Evolutionary conservation across 257 asterid species (phyloP).

Genomic region (Solanum gandarillasii): DNA sequence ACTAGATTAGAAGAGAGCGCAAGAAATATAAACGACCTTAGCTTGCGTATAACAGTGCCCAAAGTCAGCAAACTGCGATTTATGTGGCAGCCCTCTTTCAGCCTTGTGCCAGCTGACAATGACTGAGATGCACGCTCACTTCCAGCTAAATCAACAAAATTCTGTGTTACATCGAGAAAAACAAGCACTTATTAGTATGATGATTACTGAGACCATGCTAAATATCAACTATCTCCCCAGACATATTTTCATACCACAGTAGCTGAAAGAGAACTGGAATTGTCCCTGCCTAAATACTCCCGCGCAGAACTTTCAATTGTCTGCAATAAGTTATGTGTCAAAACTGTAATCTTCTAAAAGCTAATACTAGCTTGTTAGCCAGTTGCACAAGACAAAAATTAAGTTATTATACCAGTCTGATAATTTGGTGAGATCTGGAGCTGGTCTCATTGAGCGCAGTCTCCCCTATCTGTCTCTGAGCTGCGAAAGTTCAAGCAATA

Average conservation of each 20-base stretch:
- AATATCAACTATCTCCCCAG: background rate
- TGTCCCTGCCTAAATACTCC: constrained; percentile 63
- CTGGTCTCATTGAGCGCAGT: constrained; percentile 81
- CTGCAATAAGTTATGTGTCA: constrained; percentile 32
- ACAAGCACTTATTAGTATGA: background rate
- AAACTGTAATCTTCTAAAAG: background rate
- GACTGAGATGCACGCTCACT: constrained; percentile 97
- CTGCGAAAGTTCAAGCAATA: constrained; percentile 26
- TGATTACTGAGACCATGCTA: background rate
- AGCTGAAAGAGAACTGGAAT: constrained; percentile 61
- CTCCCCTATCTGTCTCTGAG: constrained; percentile 93
- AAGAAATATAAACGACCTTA: constrained; percentile 36
- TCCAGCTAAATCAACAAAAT: constrained; percentile 94
- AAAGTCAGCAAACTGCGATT: constrained; percentile 91
- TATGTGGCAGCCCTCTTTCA: constrained; percentile 96
- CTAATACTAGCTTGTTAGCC: background rate
- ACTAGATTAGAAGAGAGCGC: background rate
- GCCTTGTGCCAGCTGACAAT: constrained; percentile 79
- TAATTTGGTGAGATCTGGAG: constrained; percentile 97
- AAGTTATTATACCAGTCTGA: constrained; percentile 57
- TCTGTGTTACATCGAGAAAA: constrained; percentile 30
- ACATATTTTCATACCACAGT: constrained; percentile 50
- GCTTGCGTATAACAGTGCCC: constrained; percentile 90
- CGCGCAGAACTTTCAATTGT: constrained; percentile 84
- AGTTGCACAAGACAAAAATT: background rate